Evolutionary conservation across 805 yeast species (phyloP), one percentile per base, ranked within the genome.

Genomic region (Cyberlindnera euphorbiiphila): DNA sequence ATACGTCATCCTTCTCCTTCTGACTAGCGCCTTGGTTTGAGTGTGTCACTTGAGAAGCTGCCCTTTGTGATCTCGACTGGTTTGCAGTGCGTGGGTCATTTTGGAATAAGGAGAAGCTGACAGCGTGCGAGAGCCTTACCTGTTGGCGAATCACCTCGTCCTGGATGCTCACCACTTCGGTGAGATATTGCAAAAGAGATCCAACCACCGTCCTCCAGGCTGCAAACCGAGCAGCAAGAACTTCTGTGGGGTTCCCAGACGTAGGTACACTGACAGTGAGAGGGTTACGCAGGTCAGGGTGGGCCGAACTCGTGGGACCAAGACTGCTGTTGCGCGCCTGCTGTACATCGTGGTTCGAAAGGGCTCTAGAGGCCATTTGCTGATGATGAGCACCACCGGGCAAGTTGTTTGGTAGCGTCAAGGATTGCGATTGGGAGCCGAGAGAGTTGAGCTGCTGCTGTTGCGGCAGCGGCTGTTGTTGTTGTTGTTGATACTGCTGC

Each of bases 141-240:
- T 86, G 93, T 53, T 86, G 95, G 42, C 95, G 76, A 24, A 85
- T 79, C 13, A 86, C 74, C 56, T 89, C 96, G 59, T 89, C 96
- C 57, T 88, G 93, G 39, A 85, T 89, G 11, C 84, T 73, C 9
- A 86, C 87, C 26, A 78, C 80, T 53, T 88, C 96, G 44, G 74
- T 75, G 45, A 91, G 68, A 55, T 91, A 91, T 32, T 72, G 75
- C 15, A 85, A 71, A 39, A 91, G 63, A 24, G 91, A 81, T 44
- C 79, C 77, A 40, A 88, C 78, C 38, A 89, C 76, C 27, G 74
- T 71, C 41, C 96, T 69, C 96, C 97, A 91, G 3, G 94, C 82
- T 34, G 79, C 72, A 59, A 91, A 89, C 45, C 98, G 69, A 20
- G 76, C 71, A 2, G 96, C 93, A 42, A 91, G 66, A 6, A 85